Percentiles rank a stretch among this genome's conserved stretches.
Conservation (phyloP, 768 basidiomycete genomes). For the Boletus tomentosulus region DNA sequence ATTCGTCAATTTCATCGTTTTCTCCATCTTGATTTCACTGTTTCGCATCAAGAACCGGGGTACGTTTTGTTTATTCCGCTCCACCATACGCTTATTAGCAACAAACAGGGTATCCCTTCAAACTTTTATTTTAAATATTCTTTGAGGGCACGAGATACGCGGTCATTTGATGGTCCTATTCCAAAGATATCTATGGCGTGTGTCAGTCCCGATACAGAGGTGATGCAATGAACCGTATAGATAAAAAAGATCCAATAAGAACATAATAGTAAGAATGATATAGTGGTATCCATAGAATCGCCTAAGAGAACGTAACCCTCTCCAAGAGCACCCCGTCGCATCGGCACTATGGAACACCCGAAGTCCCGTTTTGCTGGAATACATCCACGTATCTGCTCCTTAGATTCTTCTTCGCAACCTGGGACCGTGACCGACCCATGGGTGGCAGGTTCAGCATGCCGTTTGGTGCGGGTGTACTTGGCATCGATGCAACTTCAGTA, state of each 20-base stretch:
- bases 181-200: not conserved
- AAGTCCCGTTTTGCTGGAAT: constrained; percentile 54
- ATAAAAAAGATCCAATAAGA: constrained; percentile 23
- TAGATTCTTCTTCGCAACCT: constrained; percentile 66
- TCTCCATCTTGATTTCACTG: constrained; percentile 79
- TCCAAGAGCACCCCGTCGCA: not conserved
- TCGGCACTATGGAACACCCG: constrained; percentile 13
- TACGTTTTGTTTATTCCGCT: constrained; percentile 26
- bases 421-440: constrained; percentile 49
- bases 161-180: not conserved
- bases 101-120: constrained; percentile 72
- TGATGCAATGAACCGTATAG: constrained; percentile 15
- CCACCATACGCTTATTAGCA: constrained; percentile 1
- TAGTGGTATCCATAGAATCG: constrained; percentile 13
- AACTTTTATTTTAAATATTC: constrained; percentile 53
- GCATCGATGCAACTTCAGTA: constrained; percentile 34
- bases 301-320: not conserved
- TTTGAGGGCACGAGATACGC: not conserved
- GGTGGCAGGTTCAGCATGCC: constrained; percentile 31
- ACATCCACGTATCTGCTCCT: constrained; percentile 88
- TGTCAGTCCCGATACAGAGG: constrained; percentile 1
- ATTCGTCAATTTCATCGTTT: constrained; percentile 73
- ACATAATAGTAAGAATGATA: constrained; percentile 15
- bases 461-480: constrained; percentile 27
- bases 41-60: constrained; percentile 92